These are phyloP conservation scores for Neopestalotiopsis sp. DNA, from an alignment of 2,329 filamentous ascomycete species.

Conservation along the genomic window DNA sequence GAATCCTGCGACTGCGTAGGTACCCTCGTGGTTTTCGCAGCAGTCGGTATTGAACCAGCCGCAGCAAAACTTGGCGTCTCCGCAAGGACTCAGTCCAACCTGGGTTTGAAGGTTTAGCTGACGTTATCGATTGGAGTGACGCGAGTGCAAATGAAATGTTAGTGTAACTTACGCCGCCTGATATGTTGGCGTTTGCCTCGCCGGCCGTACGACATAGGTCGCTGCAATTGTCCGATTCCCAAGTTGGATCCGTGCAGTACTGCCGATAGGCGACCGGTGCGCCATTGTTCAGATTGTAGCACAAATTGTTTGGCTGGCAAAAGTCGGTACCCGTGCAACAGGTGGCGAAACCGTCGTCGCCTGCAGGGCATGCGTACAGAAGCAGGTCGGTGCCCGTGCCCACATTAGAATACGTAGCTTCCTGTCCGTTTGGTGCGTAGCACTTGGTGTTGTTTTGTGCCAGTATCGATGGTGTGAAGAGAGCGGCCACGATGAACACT, in stretches of 20 bases:
- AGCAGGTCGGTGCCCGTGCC: not conserved
- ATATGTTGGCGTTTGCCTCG: not conserved
- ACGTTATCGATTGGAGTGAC: not conserved
- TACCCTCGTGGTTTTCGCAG: not conserved
- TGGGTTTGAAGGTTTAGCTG: not conserved
- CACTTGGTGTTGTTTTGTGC: not conserved
- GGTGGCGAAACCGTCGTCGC: slow-evolving; percentile 7
- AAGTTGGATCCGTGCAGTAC: slow-evolving; percentile 8
- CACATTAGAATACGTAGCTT: not conserved
- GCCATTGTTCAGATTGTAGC: not conserved
- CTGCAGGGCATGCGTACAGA: not conserved
- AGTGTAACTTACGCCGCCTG: not conserved
- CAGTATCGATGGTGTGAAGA: not conserved
- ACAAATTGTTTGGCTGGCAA: slow-evolving; percentile 7
- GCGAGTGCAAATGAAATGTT: no score
- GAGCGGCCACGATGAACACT: not conserved
- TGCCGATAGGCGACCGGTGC: not conserved
- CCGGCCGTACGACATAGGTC: not conserved
- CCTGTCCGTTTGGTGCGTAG: slow-evolving; percentile 4
- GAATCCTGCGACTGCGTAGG: not conserved
- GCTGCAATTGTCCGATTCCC: slow-evolving; percentile 5
- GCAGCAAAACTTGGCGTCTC: not conserved
- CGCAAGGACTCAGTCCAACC: not conserved
- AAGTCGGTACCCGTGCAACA: slow-evolving; percentile 5
- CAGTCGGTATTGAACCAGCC: not conserved